Evolutionary conservation across 2,329 filamentous ascomycete species (phyloP), one percentile per base, ranked within the genome.

Genomic region (Alternaria sp.): DNA sequence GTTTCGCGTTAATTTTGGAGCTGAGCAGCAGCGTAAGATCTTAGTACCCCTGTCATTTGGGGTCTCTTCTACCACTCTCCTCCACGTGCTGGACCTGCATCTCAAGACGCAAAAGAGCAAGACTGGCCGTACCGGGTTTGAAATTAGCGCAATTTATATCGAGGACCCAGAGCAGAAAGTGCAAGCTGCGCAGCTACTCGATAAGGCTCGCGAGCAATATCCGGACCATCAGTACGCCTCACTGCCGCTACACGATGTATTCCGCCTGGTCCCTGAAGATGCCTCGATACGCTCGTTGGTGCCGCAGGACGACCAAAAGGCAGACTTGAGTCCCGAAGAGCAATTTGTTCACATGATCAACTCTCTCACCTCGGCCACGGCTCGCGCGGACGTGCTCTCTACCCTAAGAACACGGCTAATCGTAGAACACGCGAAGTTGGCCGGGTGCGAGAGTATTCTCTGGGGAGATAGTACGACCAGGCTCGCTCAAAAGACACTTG

Each of bases 401-500:
- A 87, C 93, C 25, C 83, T 98, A 25, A 85, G 90, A 32, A 90
- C 89, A 7, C 88, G 92, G 69, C 82, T 97, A 6, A 85, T 97
- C 30, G 83, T 93, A 7, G 72, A 78, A 47, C 65, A 77, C 26
- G 77, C 77, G 10, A 85, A 87, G 65, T 78, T 82, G 15, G 81
- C 85, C 26, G 81, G 76, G 12, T 96, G 90, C 77, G 87, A 90
- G 67, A 89, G 89, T 12, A 85, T 98, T 45, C 81, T 98, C 2
- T 90, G 96, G 79, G 94, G 92, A 21, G 90, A 95, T 80, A 96
- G 89, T 68, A 97, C 96, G 19, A 97, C 93, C 6, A 88, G 90
- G 15, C 88, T 99, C 28, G 95, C 96, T 5, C 93, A 95, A 69
- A 89, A 93, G 73, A 92, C 93, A 0, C 87, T 99, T 13, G 86